Percentiles rank a stretch among this genome's conserved stretches.
Conservation (phyloP, 225 moss, liverwort and hornwort species). For the Climacium dendroides region DNA sequence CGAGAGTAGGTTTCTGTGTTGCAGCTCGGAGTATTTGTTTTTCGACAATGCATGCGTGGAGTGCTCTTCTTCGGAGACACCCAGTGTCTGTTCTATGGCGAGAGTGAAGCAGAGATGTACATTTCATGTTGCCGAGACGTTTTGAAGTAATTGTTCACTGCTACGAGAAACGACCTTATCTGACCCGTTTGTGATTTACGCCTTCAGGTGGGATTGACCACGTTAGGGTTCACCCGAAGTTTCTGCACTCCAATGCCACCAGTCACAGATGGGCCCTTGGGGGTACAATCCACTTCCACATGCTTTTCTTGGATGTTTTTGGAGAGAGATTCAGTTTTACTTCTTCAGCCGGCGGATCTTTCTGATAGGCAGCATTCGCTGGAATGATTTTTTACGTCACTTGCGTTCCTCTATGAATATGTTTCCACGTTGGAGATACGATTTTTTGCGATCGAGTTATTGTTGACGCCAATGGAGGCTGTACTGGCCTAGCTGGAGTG, state of each 20-base stretch:
- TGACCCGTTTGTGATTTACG: neutral
- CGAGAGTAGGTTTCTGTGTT: neutral
- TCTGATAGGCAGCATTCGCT: too few relatives aligned
- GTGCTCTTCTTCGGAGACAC: neutral
- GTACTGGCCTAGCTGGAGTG: neutral
- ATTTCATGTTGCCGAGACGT: neutral
- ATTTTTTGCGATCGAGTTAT: neutral
- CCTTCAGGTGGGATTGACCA: conserved; percentile 68
- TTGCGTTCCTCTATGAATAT: neutral
- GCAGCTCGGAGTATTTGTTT: neutral
- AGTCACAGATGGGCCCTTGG: conserved; percentile 90
- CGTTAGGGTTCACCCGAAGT: conserved; percentile 85
- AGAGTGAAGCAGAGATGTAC: neutral
- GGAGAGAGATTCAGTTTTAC: neutral
- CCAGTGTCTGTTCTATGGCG: neutral
- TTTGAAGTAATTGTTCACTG: neutral
- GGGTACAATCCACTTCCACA: conserved; percentile 6
- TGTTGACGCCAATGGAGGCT: neutral
- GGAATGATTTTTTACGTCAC: neutral
- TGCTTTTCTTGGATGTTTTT: neutral
- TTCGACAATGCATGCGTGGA: neutral
- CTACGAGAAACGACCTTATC: neutral
- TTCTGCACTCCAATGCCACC: conserved; percentile 82
- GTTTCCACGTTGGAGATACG: neutral
- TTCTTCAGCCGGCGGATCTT: neutral